These are phyloP conservation scores for Fusarium kyushuense DNA, from an alignment of 2,329 filamentous ascomycete species.

Conservation along the genomic window DNA sequence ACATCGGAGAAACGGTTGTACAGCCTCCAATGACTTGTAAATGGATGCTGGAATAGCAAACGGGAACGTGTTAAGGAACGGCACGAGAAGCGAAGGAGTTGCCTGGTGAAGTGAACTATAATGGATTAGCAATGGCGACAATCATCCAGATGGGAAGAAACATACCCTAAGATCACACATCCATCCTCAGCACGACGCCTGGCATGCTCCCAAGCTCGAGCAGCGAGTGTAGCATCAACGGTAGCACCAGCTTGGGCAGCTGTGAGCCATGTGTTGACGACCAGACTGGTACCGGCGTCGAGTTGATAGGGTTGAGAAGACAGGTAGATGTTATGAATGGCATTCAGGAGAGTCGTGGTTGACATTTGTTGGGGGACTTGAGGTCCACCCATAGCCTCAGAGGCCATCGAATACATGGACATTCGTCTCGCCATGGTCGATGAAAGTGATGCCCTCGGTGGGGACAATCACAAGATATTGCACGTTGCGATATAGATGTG, in stretches of 20 bases:
- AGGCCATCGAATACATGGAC: constrained; percentile 77
- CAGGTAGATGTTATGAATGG: constrained; percentile 89
- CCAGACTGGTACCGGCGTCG: constrained; percentile 89
- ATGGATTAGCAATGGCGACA: constrained; percentile 26
- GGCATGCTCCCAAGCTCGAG: constrained; percentile 95
- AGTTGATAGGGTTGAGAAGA: constrained; percentile 85
- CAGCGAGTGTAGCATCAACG: constrained; percentile 81
- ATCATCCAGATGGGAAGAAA: constrained; percentile 10
- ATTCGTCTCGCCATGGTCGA: constrained; percentile 70
- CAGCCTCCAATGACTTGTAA: constrained; percentile 81
- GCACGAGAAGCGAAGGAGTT: constrained; percentile 83
- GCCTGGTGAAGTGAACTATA: constrained; percentile 87
- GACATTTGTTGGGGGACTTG: constrained; percentile 87
- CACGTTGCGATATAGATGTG: constrained; percentile 35
- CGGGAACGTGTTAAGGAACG: constrained; percentile 85
- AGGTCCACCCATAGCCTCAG: constrained; percentile 73
- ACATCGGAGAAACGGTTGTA: constrained; percentile 87
- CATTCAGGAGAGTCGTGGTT: constrained; percentile 91
- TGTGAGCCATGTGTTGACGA: constrained; percentile 96
- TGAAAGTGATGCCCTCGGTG: constrained; percentile 50
- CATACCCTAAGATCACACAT: constrained; percentile 88
- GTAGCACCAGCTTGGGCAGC: constrained; percentile 78
- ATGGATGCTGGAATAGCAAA: constrained; percentile 80
- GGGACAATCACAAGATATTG: constrained; percentile 55
- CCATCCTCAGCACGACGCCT: constrained; percentile 94